Evolutionary conservation across 768 basidiomycete genomes (phyloP).

Genomic region (Tremella fuciformis): DNA sequence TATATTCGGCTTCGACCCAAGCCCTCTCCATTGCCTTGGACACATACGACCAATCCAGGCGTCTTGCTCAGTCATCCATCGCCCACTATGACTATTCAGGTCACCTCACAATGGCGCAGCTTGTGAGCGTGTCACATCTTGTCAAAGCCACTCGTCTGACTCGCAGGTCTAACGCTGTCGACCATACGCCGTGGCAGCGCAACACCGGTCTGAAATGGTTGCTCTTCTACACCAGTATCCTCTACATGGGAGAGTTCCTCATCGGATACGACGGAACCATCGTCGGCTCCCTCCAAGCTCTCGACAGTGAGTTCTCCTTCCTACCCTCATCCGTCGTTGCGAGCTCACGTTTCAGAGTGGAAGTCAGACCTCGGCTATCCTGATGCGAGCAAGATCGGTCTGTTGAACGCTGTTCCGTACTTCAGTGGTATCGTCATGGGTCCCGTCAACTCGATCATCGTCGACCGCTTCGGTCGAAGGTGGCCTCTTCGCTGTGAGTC

Average conservation of each 20-base stretch:
- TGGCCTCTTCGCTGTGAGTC: background rate
- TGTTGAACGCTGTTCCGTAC: slow-evolving; percentile 1
- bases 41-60: too few relatives aligned
- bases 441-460: background rate
- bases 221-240: slow-evolving; percentile 9
- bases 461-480: slow-evolving; percentile 6
- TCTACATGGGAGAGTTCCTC: slow-evolving; percentile 14
- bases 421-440: background rate
- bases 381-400: background rate
- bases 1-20: too few relatives aligned
- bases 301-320: slow-evolving; percentile 3
- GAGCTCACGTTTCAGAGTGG: background rate
- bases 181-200: slow-evolving; percentile 1
- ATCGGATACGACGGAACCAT: slow-evolving; percentile 16
- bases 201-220: slow-evolving; percentile 6
- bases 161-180: slow-evolving; percentile 5
- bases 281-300: slow-evolving; percentile 7
- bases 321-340: background rate
- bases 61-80: too few relatives aligned
- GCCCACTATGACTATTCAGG: too few relatives aligned
- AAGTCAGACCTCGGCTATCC: slow-evolving; percentile 1
- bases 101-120: too few relatives aligned
- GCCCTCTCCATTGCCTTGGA: too few relatives aligned
- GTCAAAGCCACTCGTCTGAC: too few relatives aligned
- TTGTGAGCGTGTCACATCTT: too few relatives aligned